Base-by-base conservation (phyloP, 1,284 basidiomycete genomes). In the Leccinum pachyderme region DNA sequence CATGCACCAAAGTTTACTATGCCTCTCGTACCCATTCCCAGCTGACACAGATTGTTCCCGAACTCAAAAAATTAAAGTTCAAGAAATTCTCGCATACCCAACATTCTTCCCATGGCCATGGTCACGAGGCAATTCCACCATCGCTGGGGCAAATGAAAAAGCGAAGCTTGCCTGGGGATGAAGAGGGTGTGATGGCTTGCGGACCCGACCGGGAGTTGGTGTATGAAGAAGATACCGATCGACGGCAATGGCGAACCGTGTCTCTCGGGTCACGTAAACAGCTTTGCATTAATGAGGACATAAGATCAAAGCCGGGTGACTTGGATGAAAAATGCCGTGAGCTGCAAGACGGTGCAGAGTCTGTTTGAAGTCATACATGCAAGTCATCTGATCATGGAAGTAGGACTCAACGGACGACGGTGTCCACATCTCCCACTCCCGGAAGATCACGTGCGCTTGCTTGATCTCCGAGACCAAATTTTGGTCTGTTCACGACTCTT, bases 21-120 rank as follows among this genome's bases (percentile, higher is more conserved):
- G 91, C 94, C 0, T 98, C 95, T 0, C 81, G 97, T 29, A 99
- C 96, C 0, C 96, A 99, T 72, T 94, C 93, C 2, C 96, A 99
- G 67, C 82, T 99, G 3, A 82, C 93, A 1, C 96, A 99, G 69
- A 83, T 98, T 12, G 80, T 96, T 11, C 84, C 89, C 5, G 97
- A 99, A 71, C 77, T 98, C 7, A 80, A 79, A 37, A 92, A 88
- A 65, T 84, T 93, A 4, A 78, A 77, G 8, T 77, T 82, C 56
- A 66, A 70, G 28, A 64, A 55, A 33, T 28, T 64, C 41, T 54
- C 55, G 1, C 54, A 50, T 22, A 18, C 29, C 28, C 55, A 57
- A 4, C 18, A 47, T 35, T 44, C 54, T 27, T 50, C 46, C 9
- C 22, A 35, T 22, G 47, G 43, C 37, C 31, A 43, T 53, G 29